These are phyloP conservation scores for Phanerochaete carnosa DNA, from an alignment of 768 basidiomycete species.

Conservation along the genomic window DNA sequence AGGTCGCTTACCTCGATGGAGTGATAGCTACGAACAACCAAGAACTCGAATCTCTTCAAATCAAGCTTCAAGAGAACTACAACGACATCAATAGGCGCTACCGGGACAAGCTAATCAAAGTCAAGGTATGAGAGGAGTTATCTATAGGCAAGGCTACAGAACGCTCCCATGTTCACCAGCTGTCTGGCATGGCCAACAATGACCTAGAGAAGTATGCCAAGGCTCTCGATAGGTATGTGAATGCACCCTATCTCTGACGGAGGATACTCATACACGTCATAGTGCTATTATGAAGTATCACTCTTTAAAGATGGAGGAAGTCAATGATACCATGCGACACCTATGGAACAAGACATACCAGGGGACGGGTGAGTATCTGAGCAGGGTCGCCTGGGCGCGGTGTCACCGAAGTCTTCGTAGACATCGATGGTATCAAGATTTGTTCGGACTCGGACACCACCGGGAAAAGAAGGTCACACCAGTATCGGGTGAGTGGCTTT, in stretches of 20 bases:
- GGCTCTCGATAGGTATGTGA: constrained; percentile 87
- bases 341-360: constrained; percentile 99
- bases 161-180: constrained; percentile 45
- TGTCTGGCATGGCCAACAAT: constrained; percentile 96
- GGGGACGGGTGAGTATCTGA: constrained; percentile 71
- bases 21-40: constrained; percentile 73
- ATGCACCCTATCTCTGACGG: neutral
- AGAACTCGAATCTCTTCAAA: constrained; percentile 62
- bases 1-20: constrained; percentile 82
- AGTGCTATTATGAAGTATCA: constrained; percentile 99
- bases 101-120: constrained; percentile 87
- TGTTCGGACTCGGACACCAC: constrained; percentile 86
- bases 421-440: constrained; percentile 97
- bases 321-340: constrained; percentile 96
- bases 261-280: neutral
- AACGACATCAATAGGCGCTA: constrained; percentile 84
- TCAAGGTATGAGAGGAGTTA: constrained; percentile 61
- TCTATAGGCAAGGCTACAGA: neutral
- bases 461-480: constrained; percentile 89
- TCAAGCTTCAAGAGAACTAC: constrained; percentile 77
- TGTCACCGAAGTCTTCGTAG: constrained; percentile 37
- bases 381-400: neutral
- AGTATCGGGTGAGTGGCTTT: constrained; percentile 73
- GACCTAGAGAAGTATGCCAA: constrained; percentile 98
- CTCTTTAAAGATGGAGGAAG: constrained; percentile 96